phyloP scores from a whole-genome alignment of 768 basidiomycete genomes.

The Pisolithus microcarpus region DNA sequence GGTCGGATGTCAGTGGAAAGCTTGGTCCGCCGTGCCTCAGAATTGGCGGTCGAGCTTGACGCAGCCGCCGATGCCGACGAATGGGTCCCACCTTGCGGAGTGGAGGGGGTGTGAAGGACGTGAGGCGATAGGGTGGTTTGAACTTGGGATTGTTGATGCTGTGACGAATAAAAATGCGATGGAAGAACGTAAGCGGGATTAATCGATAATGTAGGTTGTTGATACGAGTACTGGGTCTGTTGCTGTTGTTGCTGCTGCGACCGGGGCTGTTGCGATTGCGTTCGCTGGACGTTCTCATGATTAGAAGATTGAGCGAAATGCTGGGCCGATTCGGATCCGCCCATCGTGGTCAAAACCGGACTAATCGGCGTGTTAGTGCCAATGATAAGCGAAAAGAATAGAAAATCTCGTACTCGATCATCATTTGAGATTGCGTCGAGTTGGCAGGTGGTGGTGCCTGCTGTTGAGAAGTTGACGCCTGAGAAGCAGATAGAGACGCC shows the following conservation, averaged over 20 bases:
- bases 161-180: slow-evolving; percentile 29
- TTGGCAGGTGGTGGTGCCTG: slow-evolving; percentile 21
- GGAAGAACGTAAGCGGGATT: slow-evolving; percentile 35
- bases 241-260: slow-evolving; percentile 33
- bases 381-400: slow-evolving; percentile 4
- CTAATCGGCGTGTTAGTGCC: slow-evolving; percentile 29
- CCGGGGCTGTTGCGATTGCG: slow-evolving; percentile 30
- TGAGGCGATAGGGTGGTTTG: slow-evolving; percentile 68
- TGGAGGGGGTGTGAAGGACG: slow-evolving; percentile 53
- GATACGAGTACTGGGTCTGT: slow-evolving; percentile 34
- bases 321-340: slow-evolving; percentile 39
- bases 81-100: slow-evolving; percentile 28
- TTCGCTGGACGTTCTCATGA: slow-evolving; percentile 30
- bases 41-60: slow-evolving; percentile 30
- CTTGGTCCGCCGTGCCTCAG: slow-evolving; percentile 48
- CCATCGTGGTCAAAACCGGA: slow-evolving; percentile 54
- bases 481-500: slow-evolving; percentile 28
- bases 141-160: slow-evolving; percentile 26
- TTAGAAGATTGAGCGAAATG: slow-evolving; percentile 40
- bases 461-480: slow-evolving; percentile 24
- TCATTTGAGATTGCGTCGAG: slow-evolving; percentile 34
- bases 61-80: slow-evolving; percentile 28
- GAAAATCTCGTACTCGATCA: slow-evolving; percentile 58
- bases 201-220: slow-evolving; percentile 36
- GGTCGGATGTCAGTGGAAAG: slow-evolving; percentile 49